Percentiles rank a stretch among this genome's conserved stretches.
Conservation (phyloP, 768 basidiomycete genomes). For the Boletus speciosus region DNA sequence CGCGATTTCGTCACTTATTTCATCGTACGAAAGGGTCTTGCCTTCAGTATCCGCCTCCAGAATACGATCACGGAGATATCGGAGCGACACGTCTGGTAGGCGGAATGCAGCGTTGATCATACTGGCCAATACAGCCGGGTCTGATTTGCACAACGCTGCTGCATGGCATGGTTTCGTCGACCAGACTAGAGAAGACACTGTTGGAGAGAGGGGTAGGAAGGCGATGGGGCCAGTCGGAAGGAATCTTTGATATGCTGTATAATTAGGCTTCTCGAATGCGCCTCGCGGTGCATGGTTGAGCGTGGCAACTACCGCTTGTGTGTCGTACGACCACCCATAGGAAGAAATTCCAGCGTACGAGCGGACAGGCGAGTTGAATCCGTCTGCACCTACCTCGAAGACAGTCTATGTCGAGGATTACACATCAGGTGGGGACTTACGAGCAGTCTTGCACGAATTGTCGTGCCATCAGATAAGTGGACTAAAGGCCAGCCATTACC, state of each 20-base stretch:
- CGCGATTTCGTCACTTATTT: constrained; percentile 58
- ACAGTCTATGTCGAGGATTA: not conserved
- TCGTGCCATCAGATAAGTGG: constrained; percentile 62
- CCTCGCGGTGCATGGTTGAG: constrained; percentile 68
- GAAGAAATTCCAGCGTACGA: constrained; percentile 80
- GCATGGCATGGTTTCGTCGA: constrained; percentile 80
- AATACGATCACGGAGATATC: constrained; percentile 60
- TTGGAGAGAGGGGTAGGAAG: constrained; percentile 83
- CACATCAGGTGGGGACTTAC: constrained; percentile 39
- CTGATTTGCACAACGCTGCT: constrained; percentile 61
- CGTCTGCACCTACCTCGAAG: constrained; percentile 86
- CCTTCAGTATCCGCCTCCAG: constrained; percentile 49
- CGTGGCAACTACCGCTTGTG: constrained; percentile 88
- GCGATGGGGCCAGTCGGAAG: constrained; percentile 94
- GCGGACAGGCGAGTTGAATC: constrained; percentile 91
- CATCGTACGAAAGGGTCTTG: constrained; percentile 42
- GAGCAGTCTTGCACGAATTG: constrained; percentile 69
- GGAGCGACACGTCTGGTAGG: constrained; percentile 69
- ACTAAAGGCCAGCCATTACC: constrained; percentile 78
- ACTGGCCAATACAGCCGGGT: constrained; percentile 55
- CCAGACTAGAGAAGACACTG: constrained; percentile 89
- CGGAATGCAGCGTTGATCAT: constrained; percentile 94
- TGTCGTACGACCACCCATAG: constrained; percentile 89
- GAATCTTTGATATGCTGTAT: constrained; percentile 90
- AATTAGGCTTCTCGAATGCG: constrained; percentile 61